Base-by-base conservation (phyloP, 768 basidiomycete species). In the Podaxis carcinomalis region DNA sequence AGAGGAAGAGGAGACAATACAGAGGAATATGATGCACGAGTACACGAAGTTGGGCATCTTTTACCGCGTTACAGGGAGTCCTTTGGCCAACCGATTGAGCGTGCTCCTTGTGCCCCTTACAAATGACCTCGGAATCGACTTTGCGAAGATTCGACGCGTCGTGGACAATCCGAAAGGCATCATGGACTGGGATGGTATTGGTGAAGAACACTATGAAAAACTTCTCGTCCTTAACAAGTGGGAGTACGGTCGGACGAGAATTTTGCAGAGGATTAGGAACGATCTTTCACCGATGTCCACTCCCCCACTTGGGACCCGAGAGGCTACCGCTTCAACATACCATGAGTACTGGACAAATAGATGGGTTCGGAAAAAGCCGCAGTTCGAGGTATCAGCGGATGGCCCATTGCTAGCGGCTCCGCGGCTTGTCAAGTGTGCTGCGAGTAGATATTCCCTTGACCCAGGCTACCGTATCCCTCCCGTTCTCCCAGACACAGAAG, bases 101-200 rank as follows among this genome's bases (percentile, higher is more conserved):
- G 79, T 86, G 62, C 90, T 84, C 69, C 73, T 94, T 39, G 83
- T 89, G 23, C 91, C 89, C 4, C 72, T 94, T 51, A 77, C 75
- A n/a, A 67, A 70, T 44, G 72, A 77, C 28, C 68, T 72, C 19
- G 74, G 78, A 47, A 80, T 85, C 25, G 87, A 93, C 73, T 90
- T 83, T 59, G 68, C 73, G 11, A 77, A 77, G 0, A 87, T 93
- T 65, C 69, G 80, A 28, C 68, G 68, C 7, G 72, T 87, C 9
- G 70, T 89, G 51, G 60, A 72, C 4, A 72, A 81, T 51, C 84
- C 83, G 0, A 71, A 68, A 10, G 87, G 88, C 10, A 75, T 68
- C 19, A 69, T 70, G 25, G 78, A 90, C 65, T 91, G 89, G 89
- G 74, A 72, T 16, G 68, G 64, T 51, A 70, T 91, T 59, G 72